phyloP scores from a whole-genome alignment of 1,139 yeast species.

The Taiozyma sp. region DNA sequence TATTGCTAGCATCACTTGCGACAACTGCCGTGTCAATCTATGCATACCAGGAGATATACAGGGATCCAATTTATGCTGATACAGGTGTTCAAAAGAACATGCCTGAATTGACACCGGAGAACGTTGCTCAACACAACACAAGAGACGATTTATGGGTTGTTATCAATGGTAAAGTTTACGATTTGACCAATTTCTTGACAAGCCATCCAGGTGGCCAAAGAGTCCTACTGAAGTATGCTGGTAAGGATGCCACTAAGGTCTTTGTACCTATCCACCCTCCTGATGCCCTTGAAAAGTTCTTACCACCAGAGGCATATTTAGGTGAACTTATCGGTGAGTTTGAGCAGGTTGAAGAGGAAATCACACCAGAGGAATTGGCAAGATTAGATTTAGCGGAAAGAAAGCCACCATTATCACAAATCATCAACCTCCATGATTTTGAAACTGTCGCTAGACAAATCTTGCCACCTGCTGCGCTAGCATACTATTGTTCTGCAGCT shows the following conservation, averaged over 20 bases:
- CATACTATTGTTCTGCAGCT: conserved; percentile 85
- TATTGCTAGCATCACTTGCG: neutral
- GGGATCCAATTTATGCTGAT: conserved; percentile 1
- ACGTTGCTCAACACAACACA: conserved; percentile 51
- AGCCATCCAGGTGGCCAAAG: conserved; percentile 88
- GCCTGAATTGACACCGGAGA: conserved; percentile 30
- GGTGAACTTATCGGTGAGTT: conserved; percentile 40
- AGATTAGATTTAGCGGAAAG: conserved; percentile 32
- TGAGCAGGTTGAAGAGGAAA: conserved; percentile 27
- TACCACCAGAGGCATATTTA: conserved; percentile 38
- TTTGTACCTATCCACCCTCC: conserved; percentile 86
- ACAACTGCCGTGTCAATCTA: neutral
- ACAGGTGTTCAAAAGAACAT: conserved; percentile 1
- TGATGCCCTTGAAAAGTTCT: conserved; percentile 57
- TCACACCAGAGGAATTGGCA: conserved; percentile 28
- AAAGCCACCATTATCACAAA: conserved; percentile 63
- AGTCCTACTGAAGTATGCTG: conserved; percentile 73
- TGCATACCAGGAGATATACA: neutral
- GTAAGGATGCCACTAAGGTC: conserved; percentile 84
- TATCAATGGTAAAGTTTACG: conserved; percentile 77
- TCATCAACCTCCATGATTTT: conserved; percentile 72
- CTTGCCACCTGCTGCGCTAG: conserved; percentile 79
- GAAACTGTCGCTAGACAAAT: conserved; percentile 79
- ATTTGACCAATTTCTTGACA: conserved; percentile 70
- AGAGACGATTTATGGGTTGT: conserved; percentile 85